Percentiles rank a stretch among this genome's conserved stretches.
phyloP scores from a whole-genome alignment of 2,329 filamentous ascomycete species.

The Plectosphaerella sp. region DNA sequence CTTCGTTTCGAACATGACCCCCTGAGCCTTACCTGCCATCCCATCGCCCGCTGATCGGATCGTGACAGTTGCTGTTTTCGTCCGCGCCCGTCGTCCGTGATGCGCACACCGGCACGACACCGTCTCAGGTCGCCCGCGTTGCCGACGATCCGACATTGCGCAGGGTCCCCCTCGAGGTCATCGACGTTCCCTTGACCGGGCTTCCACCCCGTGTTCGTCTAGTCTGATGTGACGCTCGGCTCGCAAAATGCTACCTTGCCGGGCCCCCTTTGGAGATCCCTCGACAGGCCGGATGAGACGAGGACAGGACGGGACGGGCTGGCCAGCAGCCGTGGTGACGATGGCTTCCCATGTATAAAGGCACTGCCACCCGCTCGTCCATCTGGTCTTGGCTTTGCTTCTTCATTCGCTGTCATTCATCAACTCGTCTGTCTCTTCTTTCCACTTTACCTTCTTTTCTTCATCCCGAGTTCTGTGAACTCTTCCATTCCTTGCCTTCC shows the following conservation, averaged over 20 bases:
- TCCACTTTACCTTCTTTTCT: slow-evolving; percentile 8
- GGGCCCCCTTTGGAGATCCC: neutral
- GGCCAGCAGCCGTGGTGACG: neutral
- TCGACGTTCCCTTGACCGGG: neutral
- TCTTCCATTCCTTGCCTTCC: slow-evolving; percentile 15
- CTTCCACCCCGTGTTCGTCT: neutral
- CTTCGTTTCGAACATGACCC: neutral
- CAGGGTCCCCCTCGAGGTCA: too few species aligned
- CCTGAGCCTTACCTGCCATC: neutral
- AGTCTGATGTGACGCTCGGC: neutral
- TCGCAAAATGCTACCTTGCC: too few species aligned
- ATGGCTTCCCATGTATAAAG: neutral
- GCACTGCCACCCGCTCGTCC: neutral
- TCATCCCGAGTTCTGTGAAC: slow-evolving; percentile 11
- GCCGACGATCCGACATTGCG: neutral
- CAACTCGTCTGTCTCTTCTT: neutral
- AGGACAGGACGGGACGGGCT: neutral
- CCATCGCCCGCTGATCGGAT: neutral
- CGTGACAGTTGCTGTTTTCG: neutral
- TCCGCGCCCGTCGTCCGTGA: neutral
- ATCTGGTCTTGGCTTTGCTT: neutral
- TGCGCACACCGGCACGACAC: neutral
- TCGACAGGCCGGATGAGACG: neutral
- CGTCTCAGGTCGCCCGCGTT: neutral
- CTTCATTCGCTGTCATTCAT: neutral